Evolutionary conservation across 2,329 filamentous ascomycete species (phyloP), one percentile per base, ranked within the genome.

Genomic region (Paecilomyces sp.): DNA sequence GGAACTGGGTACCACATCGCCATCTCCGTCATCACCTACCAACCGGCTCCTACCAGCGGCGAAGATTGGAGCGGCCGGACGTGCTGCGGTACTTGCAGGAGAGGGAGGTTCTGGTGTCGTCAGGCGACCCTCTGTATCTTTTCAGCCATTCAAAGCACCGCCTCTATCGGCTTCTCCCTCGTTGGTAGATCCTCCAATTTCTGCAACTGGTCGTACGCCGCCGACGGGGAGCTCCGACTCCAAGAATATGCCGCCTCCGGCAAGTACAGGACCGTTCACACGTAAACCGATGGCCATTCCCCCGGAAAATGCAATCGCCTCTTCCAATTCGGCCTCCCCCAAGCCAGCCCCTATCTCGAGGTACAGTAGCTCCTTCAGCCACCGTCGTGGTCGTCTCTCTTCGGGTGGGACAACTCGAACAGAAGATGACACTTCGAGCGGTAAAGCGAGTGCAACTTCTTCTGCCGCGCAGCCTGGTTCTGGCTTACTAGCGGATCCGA

Each of bases 131-230:
- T 97, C 91, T 0, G 85, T 96, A 24, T 95, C 91, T 0, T 96
- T 97, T 68, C 91, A 95, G 67, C 92, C 93, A 0, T 99, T 99
- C 80, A 99, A 99, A 75, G 91, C 92, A 13, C 93, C 93, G 11
- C 95, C 93, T 1, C 80, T 97, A n/a, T 96, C 92, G 1, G 91
- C 90, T 3, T 97, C 92, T 3, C 93, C 92, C 18, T 80, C 82
- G n/a, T 75, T 79, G 31, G 75, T 79, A 3, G 77, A 80, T 50
- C 76, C 82, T 50, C 73, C 76, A 5, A 61, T 77, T 47, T 47
- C 41, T 12, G 79, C 79, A n/a, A 76, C 79, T 25, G 73, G 75
- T 57, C 75, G 79, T 59, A 66, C 72, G 2, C 71, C 73, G 22
- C 66, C 69, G 5, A 64, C 73, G 36, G 71, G 71, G 12, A 69